These are phyloP conservation scores for Dactylellina parvicollis DNA, from an alignment of 2,329 filamentous ascomycete genomes.

Conservation along the genomic window DNA sequence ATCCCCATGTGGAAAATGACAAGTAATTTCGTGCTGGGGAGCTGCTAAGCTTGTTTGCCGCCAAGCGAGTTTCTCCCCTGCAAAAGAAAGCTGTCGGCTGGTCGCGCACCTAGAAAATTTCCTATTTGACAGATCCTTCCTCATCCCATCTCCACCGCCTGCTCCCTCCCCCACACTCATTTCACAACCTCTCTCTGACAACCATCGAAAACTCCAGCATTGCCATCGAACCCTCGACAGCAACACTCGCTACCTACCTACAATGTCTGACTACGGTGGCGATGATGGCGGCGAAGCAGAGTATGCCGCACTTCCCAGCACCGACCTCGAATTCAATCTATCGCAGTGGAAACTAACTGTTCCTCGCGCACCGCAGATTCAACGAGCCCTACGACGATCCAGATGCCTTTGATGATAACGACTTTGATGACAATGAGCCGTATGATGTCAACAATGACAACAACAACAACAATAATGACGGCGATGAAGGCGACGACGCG, in stretches of 20 bases:
- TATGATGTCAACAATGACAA: conserved; percentile 57
- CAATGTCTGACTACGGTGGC: conserved; percentile 79
- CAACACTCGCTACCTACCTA: neutral
- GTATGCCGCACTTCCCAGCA: conserved; percentile 43
- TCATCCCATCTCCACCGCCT: neutral
- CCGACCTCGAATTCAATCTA: neutral
- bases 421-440: conserved; percentile 43
- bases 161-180: conserved; percentile 2
- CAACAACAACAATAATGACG: conserved; percentile 38
- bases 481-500: conserved; percentile 15
- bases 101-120: conserved; percentile 39
- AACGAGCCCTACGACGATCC: conserved; percentile 48
- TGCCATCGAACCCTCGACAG: neutral
- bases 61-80: neutral
- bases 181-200: neutral
- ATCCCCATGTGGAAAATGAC: too few species aligned
- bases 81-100: conserved; percentile 8
- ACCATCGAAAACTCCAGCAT: conserved; percentile 1
- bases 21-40: neutral
- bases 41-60: neutral
- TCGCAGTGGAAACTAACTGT: conserved; percentile 31
- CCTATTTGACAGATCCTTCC: conserved; percentile 15
- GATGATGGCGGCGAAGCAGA: conserved; percentile 69
- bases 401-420: conserved; percentile 35
- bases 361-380: conserved; percentile 20